Evolutionary conservation across 2,329 filamentous ascomycete genomes (phyloP), one percentile per base, ranked within the genome.

Genomic region (Juglanconis oblonga): DNA sequence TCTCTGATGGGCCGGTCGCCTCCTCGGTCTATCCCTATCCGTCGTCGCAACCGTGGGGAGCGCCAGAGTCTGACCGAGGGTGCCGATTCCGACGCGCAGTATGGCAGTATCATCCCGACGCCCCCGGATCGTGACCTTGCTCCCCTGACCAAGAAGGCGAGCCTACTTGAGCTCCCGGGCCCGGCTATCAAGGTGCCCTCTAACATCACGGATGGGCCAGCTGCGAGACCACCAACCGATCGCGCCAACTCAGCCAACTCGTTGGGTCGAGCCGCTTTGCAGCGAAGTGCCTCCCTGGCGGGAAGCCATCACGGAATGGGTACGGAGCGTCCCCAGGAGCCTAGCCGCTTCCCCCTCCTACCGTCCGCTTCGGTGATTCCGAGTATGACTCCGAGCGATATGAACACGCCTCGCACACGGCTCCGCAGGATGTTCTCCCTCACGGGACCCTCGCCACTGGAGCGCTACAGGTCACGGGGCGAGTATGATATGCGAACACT

Each of bases 41-140:
- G 32, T 3, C 35, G 29, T 32, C 66, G 68, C 7, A 14, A 52
- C 4, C 59, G 58, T 8, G 63, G 68, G 52, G 81, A 82, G 63
- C 72, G 70, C 17, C 75, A 79, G 52, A 71, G 75, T 2, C 67
- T 82, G 59, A 77, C 76, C 3, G 63, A 64, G 13, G 72, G 71
- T 1, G 64, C 73, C 0, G 73, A 73, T 3, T 73, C 73, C 47
- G 73, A 72, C 40, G 66, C 76, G 10, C 79, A 78, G 4, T 85
- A 85, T 69, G 83, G 82, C 45, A 85, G 83, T 70, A 80, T 85
- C 59, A 74, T 76, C 9, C 68, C 74, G 1, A 77, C 80, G 0
- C 77, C 80, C 0, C 75, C 73, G 6, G 61, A 61, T 7, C 35
- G 50, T 62, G 55, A 59, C 61, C 60, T 65, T 64, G 29, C 58